Evolutionary conservation across 2,329 filamentous ascomycete species (phyloP), one percentile per base, ranked within the genome.

Genomic region (Coniochaeta ligniaria): DNA sequence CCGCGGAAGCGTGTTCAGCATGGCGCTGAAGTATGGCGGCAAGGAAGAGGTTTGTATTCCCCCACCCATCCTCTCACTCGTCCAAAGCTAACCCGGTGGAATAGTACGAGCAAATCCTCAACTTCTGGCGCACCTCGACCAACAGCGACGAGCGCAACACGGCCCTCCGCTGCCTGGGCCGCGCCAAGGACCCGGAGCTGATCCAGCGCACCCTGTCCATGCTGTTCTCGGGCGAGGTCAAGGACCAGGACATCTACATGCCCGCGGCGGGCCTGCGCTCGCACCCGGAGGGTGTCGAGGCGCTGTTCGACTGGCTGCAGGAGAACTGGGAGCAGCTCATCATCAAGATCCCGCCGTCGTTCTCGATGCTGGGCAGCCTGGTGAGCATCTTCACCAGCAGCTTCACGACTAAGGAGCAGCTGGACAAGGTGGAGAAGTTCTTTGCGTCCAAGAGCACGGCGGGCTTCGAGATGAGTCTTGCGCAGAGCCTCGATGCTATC

Each of bases 181-280:
- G 92, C 58, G 87, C 91, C 55, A 88, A 88, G 71, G 83, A 90
- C 60, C 87, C 91, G 1, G 85, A 88, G 65, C 84, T 97, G 57
- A 94, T 97, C 72, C 79, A 95, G 78, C 85, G 86, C 63, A 94
- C 92, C 3, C 82, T 98, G 16, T 83, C 80, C 33, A 80, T 97
- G 64, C 82, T 92, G 35, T 82, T 93, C 61, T 86, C 86, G 72
- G 85, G 88, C 63, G 89, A 96, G 66, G 89, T 97, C 75, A 96
- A 96, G 80, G 92, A 90, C 65, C 94, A 97, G 74, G 94, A 98
- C 73, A 87, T 97, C 65, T 97, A 96, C 77, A 86, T 96, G 72
- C 93, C 94, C 1, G 84, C 95, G 43, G 84, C 86, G 36, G 90
- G 90, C 8, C 83, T 98, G 31, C 86, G 93, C 61, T 84, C 84